Conservation (phyloP, 1,284 basidiomycete genomes). For the Coniferiporia sulphurascens region DNA sequence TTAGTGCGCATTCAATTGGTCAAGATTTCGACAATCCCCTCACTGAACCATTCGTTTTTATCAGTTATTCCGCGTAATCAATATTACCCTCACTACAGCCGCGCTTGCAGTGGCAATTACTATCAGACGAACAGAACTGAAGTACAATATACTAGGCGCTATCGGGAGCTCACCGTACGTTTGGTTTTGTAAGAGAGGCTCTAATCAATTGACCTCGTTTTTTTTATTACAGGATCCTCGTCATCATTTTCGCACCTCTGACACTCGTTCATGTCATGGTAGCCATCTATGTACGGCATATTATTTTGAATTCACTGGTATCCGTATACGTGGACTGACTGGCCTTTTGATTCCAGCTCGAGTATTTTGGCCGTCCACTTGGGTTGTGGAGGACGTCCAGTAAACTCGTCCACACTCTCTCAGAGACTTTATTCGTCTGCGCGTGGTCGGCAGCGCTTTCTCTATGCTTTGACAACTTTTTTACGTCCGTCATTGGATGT, state of each 20-base stretch:
- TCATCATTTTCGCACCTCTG: constrained; percentile 82
- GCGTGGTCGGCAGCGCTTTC: constrained; percentile 89
- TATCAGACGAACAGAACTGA: constrained; percentile 58
- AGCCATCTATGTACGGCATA: constrained; percentile 67
- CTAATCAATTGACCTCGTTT: not conserved
- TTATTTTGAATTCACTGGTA: not conserved
- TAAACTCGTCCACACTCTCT: constrained; percentile 75
- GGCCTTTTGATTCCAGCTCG: constrained; percentile 47
- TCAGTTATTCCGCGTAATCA: constrained; percentile 80
- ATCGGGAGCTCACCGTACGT: constrained; percentile 80
- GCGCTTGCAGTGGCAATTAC: constrained; percentile 78
- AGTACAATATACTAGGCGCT: constrained; percentile 52
- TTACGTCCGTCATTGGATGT: constrained; percentile 82
- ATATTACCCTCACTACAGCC: constrained; percentile 76
- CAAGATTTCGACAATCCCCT: constrained; percentile 13
- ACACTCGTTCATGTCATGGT: constrained; percentile 83
- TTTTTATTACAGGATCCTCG: constrained; percentile 55
- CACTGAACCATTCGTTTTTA: constrained; percentile 21
- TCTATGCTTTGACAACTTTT: constrained; percentile 87
- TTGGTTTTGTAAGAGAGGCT: constrained; percentile 6
- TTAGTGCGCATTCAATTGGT: constrained; percentile 43
- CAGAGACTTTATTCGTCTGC: constrained; percentile 86
- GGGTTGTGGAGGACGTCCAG: constrained; percentile 84
- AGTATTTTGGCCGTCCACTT: constrained; percentile 88
- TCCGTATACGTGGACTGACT: not conserved